Evolutionary conservation across 768 basidiomycete genomes (phyloP), one percentile per base, ranked within the genome.

Genomic region (Leccinum rimulosum): DNA sequence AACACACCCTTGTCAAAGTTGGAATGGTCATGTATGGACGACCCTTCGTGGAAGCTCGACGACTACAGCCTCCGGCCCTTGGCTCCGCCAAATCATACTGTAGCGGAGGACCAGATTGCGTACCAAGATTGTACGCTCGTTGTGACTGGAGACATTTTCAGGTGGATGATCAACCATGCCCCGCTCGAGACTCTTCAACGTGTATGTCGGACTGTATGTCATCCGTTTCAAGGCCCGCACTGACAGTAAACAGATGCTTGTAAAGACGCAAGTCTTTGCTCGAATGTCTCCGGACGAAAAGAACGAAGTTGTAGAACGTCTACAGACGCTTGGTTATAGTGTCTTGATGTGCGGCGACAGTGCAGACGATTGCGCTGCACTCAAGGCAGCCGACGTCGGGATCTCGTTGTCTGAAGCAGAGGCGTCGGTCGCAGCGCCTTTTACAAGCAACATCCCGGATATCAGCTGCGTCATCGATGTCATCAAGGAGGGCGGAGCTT

Each of bases 261-360:
- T 98, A 33, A 96, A 96, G 73, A 86, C 95, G 2, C 93, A 97
- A 71, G 87, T 98, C 50, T 99, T 95, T 71, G 95, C 97, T 9
- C 85, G 97, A 25, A 98, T 99, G 97, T 99, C 97, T 9, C 97
- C 97, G 0, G 97, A 98, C 70, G 97, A 98, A 78, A 99, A 99
- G 76, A 96, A 98, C 65, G 97, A 99, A 72, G 86, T 98, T 17
- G 93, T 99, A 17, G 96, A 98, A 73, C 84, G 96, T 2, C 79
- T 99, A 11, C 97, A 98, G 67, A 79, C 83, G 2, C 82, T 99
- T 25, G 97, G 96, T 10, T 99, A 98, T 71, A 96, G 91, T 1
- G 97, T 98, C 14, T 82, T 96, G 10, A 98, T 98, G 89, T 98
- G 97, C 66, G 97, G 97, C 35, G 97, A 99, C 68, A 97, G 97